phyloP scores from a whole-genome alignment of 2,329 filamentous ascomycete genomes.

The Diaporthe ampelina region DNA sequence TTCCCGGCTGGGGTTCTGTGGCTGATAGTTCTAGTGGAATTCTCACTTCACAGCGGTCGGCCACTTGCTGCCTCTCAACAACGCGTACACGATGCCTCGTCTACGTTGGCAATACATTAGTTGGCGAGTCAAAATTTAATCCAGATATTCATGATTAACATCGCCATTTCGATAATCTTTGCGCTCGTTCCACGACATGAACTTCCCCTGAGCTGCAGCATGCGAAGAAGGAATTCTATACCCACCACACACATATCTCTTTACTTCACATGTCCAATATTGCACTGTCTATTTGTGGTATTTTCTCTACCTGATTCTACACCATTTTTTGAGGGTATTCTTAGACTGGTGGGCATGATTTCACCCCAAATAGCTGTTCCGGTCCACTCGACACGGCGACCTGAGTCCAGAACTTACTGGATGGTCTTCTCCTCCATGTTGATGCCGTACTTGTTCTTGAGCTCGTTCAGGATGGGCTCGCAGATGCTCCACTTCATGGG shows the following conservation, averaged over 20 bases:
- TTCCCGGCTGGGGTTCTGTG: neutral
- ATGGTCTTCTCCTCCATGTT: conserved; percentile 78
- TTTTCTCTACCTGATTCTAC: conserved; percentile 32
- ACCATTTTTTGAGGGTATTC: conserved; percentile 34
- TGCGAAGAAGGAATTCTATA: neutral
- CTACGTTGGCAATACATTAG: neutral
- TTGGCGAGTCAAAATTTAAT: neutral
- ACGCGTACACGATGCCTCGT: neutral
- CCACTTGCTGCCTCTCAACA: neutral
- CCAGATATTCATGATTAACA: neutral
- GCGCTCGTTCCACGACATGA: neutral
- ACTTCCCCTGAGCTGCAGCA: neutral
- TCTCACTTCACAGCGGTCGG: conserved; percentile 19
- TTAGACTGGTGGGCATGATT: neutral
- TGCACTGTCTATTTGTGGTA: neutral
- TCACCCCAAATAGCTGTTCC: neutral
- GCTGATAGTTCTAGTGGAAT: neutral
- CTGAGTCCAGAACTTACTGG: conserved; percentile 47
- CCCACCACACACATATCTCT: neutral
- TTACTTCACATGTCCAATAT: neutral
- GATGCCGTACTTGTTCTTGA: conserved; percentile 84
- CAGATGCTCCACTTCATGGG: conserved; percentile 81
- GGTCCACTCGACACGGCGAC: neutral
- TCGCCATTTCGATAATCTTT: neutral
- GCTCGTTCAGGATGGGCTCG: conserved; percentile 80